Percentiles rank a stretch among this genome's conserved stretches.
These are phyloP conservation scores for Fistulinella cinereoalba DNA, from an alignment of 1,284 basidiomycete species.

Conservation along the genomic window DNA sequence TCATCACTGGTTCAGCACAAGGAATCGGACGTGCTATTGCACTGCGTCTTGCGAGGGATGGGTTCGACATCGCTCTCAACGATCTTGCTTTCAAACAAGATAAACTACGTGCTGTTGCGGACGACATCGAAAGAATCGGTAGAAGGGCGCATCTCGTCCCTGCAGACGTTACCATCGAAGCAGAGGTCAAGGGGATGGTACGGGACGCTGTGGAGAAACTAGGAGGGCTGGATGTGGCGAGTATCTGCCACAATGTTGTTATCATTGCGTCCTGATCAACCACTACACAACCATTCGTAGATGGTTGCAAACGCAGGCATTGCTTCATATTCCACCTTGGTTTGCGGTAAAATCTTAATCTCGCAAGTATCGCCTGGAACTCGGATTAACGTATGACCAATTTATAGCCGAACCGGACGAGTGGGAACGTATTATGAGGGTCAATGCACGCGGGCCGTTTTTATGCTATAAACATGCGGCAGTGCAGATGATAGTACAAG, in stretches of 20 bases:
- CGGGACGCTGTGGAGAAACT: slow-evolving; percentile 1
- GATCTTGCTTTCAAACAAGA: slow-evolving; percentile 15
- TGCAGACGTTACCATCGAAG: slow-evolving; percentile 11
- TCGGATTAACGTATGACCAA: background rate
- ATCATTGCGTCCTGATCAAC: background rate
- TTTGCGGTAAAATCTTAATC: slow-evolving; percentile 5
- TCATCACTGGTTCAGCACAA: slow-evolving; percentile 29
- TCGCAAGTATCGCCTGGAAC: background rate
- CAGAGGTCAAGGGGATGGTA: slow-evolving; percentile 13
- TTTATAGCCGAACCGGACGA: slow-evolving; percentile 20
- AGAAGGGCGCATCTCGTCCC: slow-evolving; percentile 13
- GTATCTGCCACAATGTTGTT: background rate
- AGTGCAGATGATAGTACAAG: slow-evolving; percentile 36
- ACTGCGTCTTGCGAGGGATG: slow-evolving; percentile 18
- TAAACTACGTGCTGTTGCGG: slow-evolving; percentile 5
- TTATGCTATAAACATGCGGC: slow-evolving; percentile 37
- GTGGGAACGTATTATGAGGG: slow-evolving; percentile 24
- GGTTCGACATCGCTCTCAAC: too few relatives aligned
- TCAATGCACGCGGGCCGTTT: slow-evolving; percentile 32
- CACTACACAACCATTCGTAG: background rate
- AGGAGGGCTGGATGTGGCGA: slow-evolving; percentile 16
- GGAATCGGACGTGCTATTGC: slow-evolving; percentile 16
- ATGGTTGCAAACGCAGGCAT: slow-evolving; percentile 20
- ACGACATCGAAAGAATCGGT: slow-evolving; percentile 15
- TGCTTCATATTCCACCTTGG: background rate